Base-by-base conservation (phyloP, 2,329 filamentous ascomycete species). In the Dactylellina sp. region DNA sequence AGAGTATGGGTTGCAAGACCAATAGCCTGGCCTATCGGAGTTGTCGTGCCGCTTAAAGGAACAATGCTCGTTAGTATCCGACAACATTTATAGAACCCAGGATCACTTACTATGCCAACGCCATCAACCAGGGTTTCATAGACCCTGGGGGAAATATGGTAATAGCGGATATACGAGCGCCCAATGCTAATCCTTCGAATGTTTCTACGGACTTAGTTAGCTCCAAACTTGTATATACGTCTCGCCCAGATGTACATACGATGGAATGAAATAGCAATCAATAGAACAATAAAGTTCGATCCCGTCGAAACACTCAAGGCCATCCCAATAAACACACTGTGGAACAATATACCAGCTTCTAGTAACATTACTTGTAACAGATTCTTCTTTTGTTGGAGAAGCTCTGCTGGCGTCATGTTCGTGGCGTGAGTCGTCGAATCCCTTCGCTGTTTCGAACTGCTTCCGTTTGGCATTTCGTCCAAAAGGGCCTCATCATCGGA, bases 181-280 rank as follows among this genome's bases (percentile, higher is more conserved):
- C 92, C 2, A 96, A 86, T 0, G 92, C 92, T 12, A 96, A 88
- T 1, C 92, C 92, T 82, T 96, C 92, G 76, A 96, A 96, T 0
- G 91, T 92, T 82, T 96, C 74, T 74, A 55, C 2, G 20, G 24
- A 28, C 4, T 2, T n/a, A 24, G 35, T 72, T 35, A 65, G 53
- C 16, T n/a, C 28, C n/a, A 11, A 7, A 22, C 24, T 28, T 9
- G 16, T 7, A 32, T 50, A 12, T 16, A 50, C 28, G 9, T 16
- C 6, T 2, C 44, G 14, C 14, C 12, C 6, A 37, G 16, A 24
- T 3, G 5, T 37, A 22, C 70, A 56, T 62, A 74, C 70, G 70
- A 79, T 95, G 91, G 81, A 94, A 93, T 76, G 87, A 88, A 75
- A 95, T 93, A 55, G 91, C 91, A 28, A 93, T 84, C 0, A 95